Conservation (phyloP, 1,284 basidiomycete genomes). For the Paramarasmius palmivorus region DNA sequence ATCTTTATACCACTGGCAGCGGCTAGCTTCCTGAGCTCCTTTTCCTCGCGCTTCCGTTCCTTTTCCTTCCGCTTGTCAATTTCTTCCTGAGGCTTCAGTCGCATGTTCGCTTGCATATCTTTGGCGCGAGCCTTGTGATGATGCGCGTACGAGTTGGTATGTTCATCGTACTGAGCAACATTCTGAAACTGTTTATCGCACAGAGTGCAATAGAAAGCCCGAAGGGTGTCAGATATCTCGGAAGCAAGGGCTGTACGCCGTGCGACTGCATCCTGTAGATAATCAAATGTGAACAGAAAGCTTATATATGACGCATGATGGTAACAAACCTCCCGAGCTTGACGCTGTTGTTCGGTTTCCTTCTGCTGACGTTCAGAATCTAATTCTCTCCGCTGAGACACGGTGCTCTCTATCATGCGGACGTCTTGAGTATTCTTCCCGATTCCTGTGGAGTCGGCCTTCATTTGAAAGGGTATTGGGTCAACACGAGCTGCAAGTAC, state of each 20-base stretch:
- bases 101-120: constrained; percentile 73
- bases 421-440: constrained; percentile 77
- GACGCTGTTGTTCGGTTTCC: constrained; percentile 75
- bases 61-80: constrained; percentile 76
- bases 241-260: constrained; percentile 63
- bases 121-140: constrained; percentile 77
- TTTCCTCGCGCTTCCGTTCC: constrained; percentile 79
- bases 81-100: constrained; percentile 60
- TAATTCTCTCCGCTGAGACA: constrained; percentile 72
- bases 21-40: constrained; percentile 76
- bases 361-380: constrained; percentile 78
- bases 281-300: not conserved
- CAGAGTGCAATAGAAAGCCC: constrained; percentile 74
- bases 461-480: constrained; percentile 77
- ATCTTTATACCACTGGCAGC: constrained; percentile 77
- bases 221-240: constrained; percentile 66
- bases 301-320: constrained; percentile 2
- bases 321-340: constrained; percentile 59
- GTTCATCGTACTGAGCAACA: constrained; percentile 82
- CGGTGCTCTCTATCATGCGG: constrained; percentile 79
- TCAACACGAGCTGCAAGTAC: constrained; percentile 65
- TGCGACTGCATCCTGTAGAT: constrained; percentile 61
- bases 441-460: constrained; percentile 73
- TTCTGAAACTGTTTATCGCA: constrained; percentile 85
- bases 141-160: constrained; percentile 82